phyloP scores from a whole-genome alignment of 345 rosid genomes.

The Geranium rotundifolium region DNA sequence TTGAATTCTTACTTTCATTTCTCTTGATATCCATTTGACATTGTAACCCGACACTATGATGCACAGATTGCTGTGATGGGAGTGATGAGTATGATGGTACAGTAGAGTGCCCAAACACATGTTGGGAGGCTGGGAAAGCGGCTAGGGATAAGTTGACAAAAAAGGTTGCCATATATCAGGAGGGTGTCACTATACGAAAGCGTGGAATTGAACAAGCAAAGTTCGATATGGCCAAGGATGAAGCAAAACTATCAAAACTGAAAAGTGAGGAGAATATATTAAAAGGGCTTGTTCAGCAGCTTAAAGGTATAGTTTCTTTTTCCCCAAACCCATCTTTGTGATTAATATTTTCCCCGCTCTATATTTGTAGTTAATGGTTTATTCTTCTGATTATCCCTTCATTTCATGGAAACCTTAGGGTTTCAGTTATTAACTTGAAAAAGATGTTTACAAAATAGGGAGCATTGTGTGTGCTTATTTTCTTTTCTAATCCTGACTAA shows the following conservation, averaged over 20 bases:
- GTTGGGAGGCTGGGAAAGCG: slow-evolving; percentile 94
- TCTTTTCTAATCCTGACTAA: not conserved
- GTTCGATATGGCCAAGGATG: slow-evolving; percentile 54
- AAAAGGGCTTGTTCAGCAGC: slow-evolving; percentile 64
- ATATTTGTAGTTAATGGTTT: no score
- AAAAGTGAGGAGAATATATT: slow-evolving; percentile 66
- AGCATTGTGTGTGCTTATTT: not conserved
- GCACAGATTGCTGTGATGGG: slow-evolving; percentile 91
- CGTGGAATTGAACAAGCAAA: slow-evolving; percentile 50
- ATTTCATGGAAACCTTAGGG: not conserved
- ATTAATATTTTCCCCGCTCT: no score
- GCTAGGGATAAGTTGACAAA: slow-evolving; percentile 65
- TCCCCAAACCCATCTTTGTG: not conserved
- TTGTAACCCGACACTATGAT: no score
- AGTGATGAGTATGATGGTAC: slow-evolving; percentile 86
- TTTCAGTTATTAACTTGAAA: no score
- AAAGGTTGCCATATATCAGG: slow-evolving; percentile 50
- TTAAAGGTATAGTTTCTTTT: slow-evolving; percentile 47
- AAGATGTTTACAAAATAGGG: not conserved
- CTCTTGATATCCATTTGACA: not conserved
- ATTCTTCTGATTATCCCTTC: not conserved
- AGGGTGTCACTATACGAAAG: slow-evolving; percentile 50
- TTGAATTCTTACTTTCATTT: not conserved
- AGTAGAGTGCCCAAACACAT: slow-evolving; percentile 62
- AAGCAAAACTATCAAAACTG: slow-evolving; percentile 55